Conservation (phyloP, 2,329 filamentous ascomycete species). For the Aspergillus vadensis region DNA sequence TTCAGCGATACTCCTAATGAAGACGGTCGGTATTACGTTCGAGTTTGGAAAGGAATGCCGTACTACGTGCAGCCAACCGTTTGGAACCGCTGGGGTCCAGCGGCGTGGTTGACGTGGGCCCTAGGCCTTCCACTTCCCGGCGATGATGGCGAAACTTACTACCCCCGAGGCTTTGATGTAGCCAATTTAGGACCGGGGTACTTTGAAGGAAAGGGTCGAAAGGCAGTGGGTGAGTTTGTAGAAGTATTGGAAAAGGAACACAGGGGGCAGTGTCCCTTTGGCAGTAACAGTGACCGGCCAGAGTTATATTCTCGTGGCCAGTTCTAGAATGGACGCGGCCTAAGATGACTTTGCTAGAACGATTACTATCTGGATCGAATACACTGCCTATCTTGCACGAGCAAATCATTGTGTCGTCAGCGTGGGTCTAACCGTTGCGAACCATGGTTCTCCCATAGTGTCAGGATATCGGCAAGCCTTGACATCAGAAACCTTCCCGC, state of each 20-base stretch:
- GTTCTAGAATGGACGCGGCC: background rate
- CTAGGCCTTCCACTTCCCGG: conserved; percentile 46
- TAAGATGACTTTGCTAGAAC: background rate
- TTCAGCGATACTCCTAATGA: conserved; percentile 54
- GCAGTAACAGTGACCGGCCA: background rate
- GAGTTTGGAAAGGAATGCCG: conserved; percentile 61
- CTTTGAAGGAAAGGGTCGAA: conserved; percentile 54
- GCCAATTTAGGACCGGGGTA: conserved; percentile 64
- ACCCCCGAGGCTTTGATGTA: conserved; percentile 52
- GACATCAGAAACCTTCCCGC: conserved; percentile 4
- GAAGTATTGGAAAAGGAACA: conserved; percentile 49
- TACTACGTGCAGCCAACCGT: conserved; percentile 64
- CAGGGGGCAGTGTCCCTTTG: conserved; percentile 51
- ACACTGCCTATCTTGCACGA: background rate
- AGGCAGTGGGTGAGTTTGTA: conserved; percentile 27
- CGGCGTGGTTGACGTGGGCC: conserved; percentile 47
- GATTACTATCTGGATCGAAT: background rate
- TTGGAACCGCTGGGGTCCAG: conserved; percentile 64
- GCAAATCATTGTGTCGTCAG: conserved; percentile 3
- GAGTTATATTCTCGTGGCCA: background rate
- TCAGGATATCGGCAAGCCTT: background rate
- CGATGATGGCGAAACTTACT: conserved; percentile 50
- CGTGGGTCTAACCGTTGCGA: background rate
- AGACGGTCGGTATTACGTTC: conserved; percentile 56
- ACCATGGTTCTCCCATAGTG: background rate